These are phyloP conservation scores for Retiboletus flavoniger DNA, from an alignment of 1,284 basidiomycete genomes.

Conservation along the genomic window DNA sequence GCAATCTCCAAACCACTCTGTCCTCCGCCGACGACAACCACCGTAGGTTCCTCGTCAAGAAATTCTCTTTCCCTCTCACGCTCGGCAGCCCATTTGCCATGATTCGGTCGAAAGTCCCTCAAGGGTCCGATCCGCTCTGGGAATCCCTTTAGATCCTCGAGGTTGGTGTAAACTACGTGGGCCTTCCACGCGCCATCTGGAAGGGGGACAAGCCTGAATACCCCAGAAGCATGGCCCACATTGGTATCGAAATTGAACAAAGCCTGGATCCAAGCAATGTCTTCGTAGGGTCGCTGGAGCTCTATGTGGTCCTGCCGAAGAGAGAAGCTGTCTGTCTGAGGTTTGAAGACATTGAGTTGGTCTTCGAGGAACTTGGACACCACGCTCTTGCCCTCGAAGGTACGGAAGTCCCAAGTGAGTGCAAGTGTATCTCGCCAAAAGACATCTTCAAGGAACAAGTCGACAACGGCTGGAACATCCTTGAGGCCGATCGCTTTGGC, in stretches of 20 bases:
- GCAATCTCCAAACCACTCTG: constrained; percentile 39
- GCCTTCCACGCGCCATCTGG: constrained; percentile 48
- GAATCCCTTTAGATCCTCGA: constrained; percentile 47
- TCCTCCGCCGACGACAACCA: constrained; percentile 44
- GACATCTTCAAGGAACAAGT: constrained; percentile 42
- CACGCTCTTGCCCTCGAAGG: constrained; percentile 45
- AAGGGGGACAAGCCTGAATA: constrained; percentile 53
- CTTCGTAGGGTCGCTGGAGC: constrained; percentile 46
- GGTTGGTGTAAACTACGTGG: constrained; percentile 35
- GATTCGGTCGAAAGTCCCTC: constrained; percentile 41
- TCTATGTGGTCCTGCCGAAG: constrained; percentile 21
- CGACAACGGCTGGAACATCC: constrained; percentile 22
- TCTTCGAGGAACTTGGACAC: constrained; percentile 47
- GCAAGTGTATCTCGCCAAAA: constrained; percentile 63
- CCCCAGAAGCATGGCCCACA: constrained; percentile 45
- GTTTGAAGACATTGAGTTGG: constrained; percentile 40
- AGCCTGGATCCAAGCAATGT: constrained; percentile 53
- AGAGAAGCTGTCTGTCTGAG: constrained; percentile 18
- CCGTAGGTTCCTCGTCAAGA: constrained; percentile 33
- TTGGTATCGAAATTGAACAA: constrained; percentile 54
- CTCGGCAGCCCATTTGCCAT: constrained; percentile 39
- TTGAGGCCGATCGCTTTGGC: constrained; percentile 21
- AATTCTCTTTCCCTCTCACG: constrained; percentile 41
- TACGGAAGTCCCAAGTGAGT: constrained; percentile 63
- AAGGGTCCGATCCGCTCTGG: constrained; percentile 36